These are phyloP conservation scores for Botrytis porri DNA, from an alignment of 2,329 filamentous ascomycete species.

Conservation along the genomic window DNA sequence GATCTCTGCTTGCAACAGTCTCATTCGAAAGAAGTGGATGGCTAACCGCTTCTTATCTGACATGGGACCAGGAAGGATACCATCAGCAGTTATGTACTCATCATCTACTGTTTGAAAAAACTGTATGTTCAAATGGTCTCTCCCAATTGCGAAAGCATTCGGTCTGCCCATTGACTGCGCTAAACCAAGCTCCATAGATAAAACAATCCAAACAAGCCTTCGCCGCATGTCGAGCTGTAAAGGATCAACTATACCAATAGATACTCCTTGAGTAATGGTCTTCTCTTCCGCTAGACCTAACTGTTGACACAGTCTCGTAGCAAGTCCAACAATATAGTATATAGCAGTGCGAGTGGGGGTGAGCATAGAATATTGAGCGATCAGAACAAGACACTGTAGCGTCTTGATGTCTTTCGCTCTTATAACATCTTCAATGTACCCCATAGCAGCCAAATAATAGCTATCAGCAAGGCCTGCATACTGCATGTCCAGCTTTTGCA, in stretches of 20 bases:
- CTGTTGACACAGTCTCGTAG: slow-evolving; percentile 83
- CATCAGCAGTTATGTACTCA: slow-evolving; percentile 73
- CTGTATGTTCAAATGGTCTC: slow-evolving; percentile 79
- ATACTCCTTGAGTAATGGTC: slow-evolving; percentile 65
- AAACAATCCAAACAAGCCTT: slow-evolving; percentile 81
- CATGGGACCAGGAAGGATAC: slow-evolving; percentile 67
- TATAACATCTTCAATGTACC: slow-evolving; percentile 77
- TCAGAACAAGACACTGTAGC: slow-evolving; percentile 81
- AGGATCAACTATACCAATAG: slow-evolving; percentile 59
- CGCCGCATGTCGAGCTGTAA: slow-evolving; percentile 86
- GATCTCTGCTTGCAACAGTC: slow-evolving; percentile 82
- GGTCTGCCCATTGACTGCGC: slow-evolving; percentile 86
- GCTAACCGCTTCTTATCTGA: slow-evolving; percentile 83
- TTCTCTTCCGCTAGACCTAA: slow-evolving; percentile 85
- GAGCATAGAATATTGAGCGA: slow-evolving; percentile 87
- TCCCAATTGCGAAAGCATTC: slow-evolving; percentile 75
- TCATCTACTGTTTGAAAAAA: slow-evolving; percentile 85
- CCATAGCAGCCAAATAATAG: slow-evolving; percentile 88
- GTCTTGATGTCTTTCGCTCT: slow-evolving; percentile 87
- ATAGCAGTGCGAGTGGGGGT: slow-evolving; percentile 90
- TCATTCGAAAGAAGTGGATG: slow-evolving; percentile 93
- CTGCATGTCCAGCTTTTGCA: slow-evolving; percentile 85
- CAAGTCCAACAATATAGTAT: slow-evolving; percentile 89
- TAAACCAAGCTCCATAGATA: slow-evolving; percentile 84
- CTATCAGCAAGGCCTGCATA: slow-evolving; percentile 94